Evolutionary conservation across 2,329 filamentous ascomycete genomes (phyloP), one percentile per base, ranked within the genome.

Genomic region (Aspergillaceae sp.): DNA sequence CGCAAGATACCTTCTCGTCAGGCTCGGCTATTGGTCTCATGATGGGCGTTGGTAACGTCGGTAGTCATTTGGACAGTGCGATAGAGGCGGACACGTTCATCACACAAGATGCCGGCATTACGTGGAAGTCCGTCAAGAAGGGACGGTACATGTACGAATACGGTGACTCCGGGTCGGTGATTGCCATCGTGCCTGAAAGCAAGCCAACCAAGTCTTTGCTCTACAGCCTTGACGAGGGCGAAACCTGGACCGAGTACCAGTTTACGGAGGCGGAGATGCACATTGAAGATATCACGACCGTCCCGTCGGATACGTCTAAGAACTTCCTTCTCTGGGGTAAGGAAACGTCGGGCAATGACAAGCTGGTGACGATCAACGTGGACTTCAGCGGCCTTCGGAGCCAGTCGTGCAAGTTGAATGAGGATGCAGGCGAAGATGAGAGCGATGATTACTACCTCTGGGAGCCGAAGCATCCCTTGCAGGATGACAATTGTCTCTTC

Each of bases 61-160:
- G 94, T 29, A 71, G 80, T 29, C 74, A 75, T 48, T 77, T 96
- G 40, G 77, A 75, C 5, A 72, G 75, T 29, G 75, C 81, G 51
- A 80, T 84, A 44, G 81, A 91, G 30, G 85, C 84, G 9, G 84
- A 92, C 61, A 97, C 91, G 10, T 98, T 91, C 69, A 84, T 97
- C 74, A 94, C 88, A 7, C 77, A 77, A 0, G 90, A 98, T 63
- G 92, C 85, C n/a, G 94, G 94, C 46, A 77, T 97, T 43, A 86
- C 74, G 35, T 98, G 92, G 92, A 82, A 77, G 53, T 80, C 83
- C 48, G 82, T 91, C 50, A 91, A 86, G 69, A 90, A 94, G 67
- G 94, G 92, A 4, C 79, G 77, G 33, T 95, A 89, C 74, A 84
- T 86, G 59, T 98, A 89, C 88, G 87, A 94, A 60, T 95, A 88